Conservation (phyloP, 139 green algal genomes). For the Haematococcus lacustris region DNA sequence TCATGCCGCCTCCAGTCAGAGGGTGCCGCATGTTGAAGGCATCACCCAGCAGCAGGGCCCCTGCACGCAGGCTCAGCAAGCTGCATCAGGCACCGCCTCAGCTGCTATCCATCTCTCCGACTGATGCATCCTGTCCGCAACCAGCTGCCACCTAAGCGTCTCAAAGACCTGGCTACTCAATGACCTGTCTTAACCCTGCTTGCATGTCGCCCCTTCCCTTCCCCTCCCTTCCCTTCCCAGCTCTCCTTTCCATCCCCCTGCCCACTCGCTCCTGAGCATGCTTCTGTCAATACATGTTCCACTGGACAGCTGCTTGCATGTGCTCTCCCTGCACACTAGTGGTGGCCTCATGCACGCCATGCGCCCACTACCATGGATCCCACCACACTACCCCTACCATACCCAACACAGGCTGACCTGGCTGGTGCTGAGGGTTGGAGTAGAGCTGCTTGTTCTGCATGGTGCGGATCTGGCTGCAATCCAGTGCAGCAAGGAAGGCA, state of each 20-base stretch:
- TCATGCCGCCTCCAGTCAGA: conserved; percentile 80
- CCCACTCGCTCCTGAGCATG: too few species aligned
- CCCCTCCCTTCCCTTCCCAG: too few species aligned
- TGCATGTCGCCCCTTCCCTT: too few species aligned
- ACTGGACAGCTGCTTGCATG: not conserved
- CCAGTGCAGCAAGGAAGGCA: conserved; percentile 57
- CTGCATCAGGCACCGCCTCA: too few species aligned
- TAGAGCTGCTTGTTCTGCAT: conserved; percentile 89
- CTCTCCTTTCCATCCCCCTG: too few species aligned
- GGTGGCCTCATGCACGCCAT: not conserved
- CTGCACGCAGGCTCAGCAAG: too few species aligned
- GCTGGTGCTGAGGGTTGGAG: conserved; percentile 62
- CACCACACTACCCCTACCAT: not conserved
- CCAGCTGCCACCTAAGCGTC: not conserved
- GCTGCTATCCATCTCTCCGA: too few species aligned
- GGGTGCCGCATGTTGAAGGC: conserved; percentile 99
- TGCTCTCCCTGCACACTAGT: not conserved
- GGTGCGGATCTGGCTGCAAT: conserved; percentile 31
- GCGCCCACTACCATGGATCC: too few species aligned
- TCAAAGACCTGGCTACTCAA: too few species aligned
- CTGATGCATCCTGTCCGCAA: too few species aligned
- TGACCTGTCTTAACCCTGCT: too few species aligned
- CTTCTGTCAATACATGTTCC: not conserved
- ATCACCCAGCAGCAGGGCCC: conserved; percentile 91
- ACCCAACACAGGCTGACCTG: conserved; percentile 34